phyloP scores from a whole-genome alignment of 148 eudicot species.

The Chenopodium suecicum region DNA sequence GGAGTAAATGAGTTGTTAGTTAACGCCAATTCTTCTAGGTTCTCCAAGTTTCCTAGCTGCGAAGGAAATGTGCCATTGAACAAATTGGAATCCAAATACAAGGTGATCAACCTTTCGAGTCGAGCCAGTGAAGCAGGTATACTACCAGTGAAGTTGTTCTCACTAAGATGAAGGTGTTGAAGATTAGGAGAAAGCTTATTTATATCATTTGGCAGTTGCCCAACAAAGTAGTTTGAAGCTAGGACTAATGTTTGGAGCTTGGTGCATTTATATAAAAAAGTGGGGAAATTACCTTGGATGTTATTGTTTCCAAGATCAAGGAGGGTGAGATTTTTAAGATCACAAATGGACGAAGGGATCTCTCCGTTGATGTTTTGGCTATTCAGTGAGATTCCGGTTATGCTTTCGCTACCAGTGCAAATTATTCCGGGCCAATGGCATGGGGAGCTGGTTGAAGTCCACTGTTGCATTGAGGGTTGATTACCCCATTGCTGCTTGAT shows the following conservation, averaged over 20 bases:
- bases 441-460: slow-evolving; percentile 54
- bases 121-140: slow-evolving; percentile 59
- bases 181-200: slow-evolving; percentile 42
- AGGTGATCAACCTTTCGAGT: slow-evolving; percentile 30
- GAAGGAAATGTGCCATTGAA: slow-evolving; percentile 65
- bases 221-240: slow-evolving; percentile 54
- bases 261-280: slow-evolving; percentile 45
- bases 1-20: slow-evolving; percentile 37
- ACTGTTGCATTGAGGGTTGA: slow-evolving; percentile 38
- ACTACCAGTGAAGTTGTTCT: slow-evolving; percentile 62
- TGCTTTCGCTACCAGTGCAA: slow-evolving; percentile 37
- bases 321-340: slow-evolving; percentile 42
- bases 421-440: slow-evolving; percentile 64
- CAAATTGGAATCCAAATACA: slow-evolving; percentile 39
- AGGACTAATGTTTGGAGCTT: slow-evolving; percentile 46
- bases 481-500: slow-evolving; percentile 52
- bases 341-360: slow-evolving; percentile 57
- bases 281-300: slow-evolving; percentile 52
- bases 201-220: slow-evolving; percentile 55
- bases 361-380: slow-evolving; percentile 16
- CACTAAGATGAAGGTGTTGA: slow-evolving; percentile 43
- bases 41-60: slow-evolving; percentile 50
- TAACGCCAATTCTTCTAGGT: slow-evolving; percentile 36
- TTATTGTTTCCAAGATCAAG: slow-evolving; percentile 48
- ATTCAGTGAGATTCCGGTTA: slow-evolving; percentile 36